Percentiles rank a stretch among this genome's conserved stretches.
These are phyloP conservation scores for Hyphopichia pseudoburtonii DNA, from an alignment of 1,139 yeast species.

Conservation along the genomic window DNA sequence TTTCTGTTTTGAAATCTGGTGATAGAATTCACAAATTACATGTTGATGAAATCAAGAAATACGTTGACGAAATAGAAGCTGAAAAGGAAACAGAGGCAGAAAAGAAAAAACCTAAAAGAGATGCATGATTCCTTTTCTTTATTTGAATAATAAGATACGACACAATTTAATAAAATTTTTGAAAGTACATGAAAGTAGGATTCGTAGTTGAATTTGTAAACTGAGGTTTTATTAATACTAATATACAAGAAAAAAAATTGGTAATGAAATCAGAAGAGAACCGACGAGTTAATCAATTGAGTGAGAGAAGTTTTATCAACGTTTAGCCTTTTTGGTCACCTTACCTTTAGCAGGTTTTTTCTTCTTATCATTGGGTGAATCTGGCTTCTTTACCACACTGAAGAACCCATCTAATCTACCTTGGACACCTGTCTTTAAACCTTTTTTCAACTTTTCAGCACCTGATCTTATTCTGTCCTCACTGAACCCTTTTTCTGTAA, in stretches of 20 bases:
- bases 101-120: constrained; percentile 64
- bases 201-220: too few species aligned
- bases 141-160: too few species aligned
- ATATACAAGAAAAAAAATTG: too few species aligned
- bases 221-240: too few species aligned
- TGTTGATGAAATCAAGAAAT: constrained; percentile 70
- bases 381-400: constrained; percentile 60
- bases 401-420: constrained; percentile 93
- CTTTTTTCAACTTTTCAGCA: constrained; percentile 80
- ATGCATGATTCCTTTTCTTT: constrained; percentile 8
- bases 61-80: constrained; percentile 82
- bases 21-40: constrained; percentile 53
- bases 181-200: too few species aligned
- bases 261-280: too few species aligned
- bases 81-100: constrained; percentile 92
- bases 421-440: constrained; percentile 81
- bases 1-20: constrained; percentile 79
- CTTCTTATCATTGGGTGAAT: constrained; percentile 20
- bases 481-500: constrained; percentile 77
- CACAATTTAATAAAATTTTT: too few species aligned
- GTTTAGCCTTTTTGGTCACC: constrained; percentile 17
- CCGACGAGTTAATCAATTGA: too few species aligned
- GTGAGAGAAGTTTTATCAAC: too few species aligned
- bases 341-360: constrained; percentile 21
- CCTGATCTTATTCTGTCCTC: constrained; percentile 91